These are phyloP conservation scores for Ormosia semicastrata DNA, from an alignment of 306 rosid species.

Conservation along the genomic window DNA sequence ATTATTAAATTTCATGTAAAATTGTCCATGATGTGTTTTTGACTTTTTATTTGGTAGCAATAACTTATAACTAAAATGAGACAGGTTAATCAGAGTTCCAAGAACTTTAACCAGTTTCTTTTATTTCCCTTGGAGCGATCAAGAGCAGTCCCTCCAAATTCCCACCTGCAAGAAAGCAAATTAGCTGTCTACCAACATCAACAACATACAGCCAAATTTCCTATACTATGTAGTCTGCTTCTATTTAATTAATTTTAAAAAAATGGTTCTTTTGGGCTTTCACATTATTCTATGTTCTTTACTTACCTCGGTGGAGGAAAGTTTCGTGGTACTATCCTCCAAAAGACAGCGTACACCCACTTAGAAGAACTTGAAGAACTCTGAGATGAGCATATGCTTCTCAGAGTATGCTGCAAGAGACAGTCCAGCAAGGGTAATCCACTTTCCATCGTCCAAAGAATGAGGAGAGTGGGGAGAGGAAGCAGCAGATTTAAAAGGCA, in stretches of 20 bases:
- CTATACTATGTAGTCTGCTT: neutral
- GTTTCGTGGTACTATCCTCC: slow-evolving; percentile 82
- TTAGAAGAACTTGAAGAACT: slow-evolving; percentile 60
- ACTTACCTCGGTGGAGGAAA: slow-evolving; percentile 82
- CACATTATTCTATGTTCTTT: neutral
- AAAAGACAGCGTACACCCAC: slow-evolving; percentile 83
- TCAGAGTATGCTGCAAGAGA: slow-evolving; percentile 77
- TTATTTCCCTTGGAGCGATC: slow-evolving; percentile 87
- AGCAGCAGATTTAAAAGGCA: slow-evolving; percentile 22
- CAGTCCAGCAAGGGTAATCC: slow-evolving; percentile 79
- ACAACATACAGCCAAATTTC: neutral
- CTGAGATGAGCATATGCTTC: slow-evolving; percentile 55
- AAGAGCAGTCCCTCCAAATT: slow-evolving; percentile 72
- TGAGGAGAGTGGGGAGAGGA: slow-evolving; percentile 9
- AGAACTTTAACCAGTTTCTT: slow-evolving; percentile 67
- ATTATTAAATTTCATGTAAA: neutral
- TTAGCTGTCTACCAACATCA: neutral
- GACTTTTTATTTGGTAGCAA: neutral
- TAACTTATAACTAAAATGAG: neutral
- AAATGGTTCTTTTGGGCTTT: no score
- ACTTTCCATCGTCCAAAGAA: slow-evolving; percentile 51
- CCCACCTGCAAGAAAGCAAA: slow-evolving; percentile 67
- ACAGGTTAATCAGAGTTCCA: neutral
- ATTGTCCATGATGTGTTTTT: neutral
- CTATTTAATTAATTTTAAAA: no score